Evolutionary conservation across 345 rosid species (phyloP).

Genomic region (Microcos paniculata): DNA sequence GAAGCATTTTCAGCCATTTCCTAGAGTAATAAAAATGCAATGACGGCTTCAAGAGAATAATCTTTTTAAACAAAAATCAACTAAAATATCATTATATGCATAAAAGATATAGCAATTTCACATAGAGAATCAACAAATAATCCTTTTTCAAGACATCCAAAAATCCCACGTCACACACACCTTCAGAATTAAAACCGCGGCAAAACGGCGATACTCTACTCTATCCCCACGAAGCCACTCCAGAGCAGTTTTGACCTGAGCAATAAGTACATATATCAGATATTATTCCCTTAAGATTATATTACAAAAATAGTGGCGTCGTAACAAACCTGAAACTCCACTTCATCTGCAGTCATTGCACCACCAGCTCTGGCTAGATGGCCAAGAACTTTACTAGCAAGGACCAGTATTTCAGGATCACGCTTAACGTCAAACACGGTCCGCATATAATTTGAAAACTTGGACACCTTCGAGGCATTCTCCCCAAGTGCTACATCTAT

Average conservation of each 20-base stretch:
- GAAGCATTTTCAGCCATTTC: constrained; percentile 99
- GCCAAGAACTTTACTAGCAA: constrained; percentile 94
- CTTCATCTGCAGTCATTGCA: constrained; percentile 98
- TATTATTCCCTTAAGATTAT: background rate
- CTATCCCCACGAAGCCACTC: constrained; percentile 91
- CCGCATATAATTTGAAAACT: constrained; percentile 74
- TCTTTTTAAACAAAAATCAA: background rate
- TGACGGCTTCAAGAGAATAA: background rate
- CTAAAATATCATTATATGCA: background rate
- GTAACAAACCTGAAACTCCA: constrained; percentile 78
- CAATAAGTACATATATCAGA: constrained; percentile 14
- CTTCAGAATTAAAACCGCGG: constrained; percentile 90
- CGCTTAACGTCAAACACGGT: constrained; percentile 77
- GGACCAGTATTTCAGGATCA: constrained; percentile 78
- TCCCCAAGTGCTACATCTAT: constrained; percentile 93
- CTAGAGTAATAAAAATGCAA: constrained; percentile 37
- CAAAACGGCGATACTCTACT: constrained; percentile 86
- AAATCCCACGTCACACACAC: constrained; percentile 33
- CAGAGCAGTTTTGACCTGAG: constrained; percentile 80
- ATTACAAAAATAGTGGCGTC: background rate
- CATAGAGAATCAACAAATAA: background rate
- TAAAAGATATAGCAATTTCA: background rate
- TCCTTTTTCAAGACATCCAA: background rate
- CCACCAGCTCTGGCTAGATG: constrained; percentile 99
- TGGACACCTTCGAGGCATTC: constrained; percentile 94